These are phyloP conservation scores for Chaetomium strumarium DNA, from an alignment of 2,329 filamentous ascomycete genomes.

Conservation along the genomic window DNA sequence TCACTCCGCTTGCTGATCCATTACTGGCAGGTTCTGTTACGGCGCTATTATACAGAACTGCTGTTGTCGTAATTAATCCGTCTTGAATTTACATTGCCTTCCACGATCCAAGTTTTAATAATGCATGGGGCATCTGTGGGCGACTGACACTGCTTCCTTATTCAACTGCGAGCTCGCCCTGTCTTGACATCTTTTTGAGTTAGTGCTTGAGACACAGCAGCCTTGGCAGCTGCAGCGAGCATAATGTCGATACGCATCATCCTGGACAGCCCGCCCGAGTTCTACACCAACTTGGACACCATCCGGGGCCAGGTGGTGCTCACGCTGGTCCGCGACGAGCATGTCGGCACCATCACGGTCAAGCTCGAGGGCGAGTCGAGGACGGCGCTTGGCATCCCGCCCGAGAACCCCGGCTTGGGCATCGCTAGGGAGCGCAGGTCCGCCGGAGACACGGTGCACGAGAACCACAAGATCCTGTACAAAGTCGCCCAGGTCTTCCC, in stretches of 20 bases:
- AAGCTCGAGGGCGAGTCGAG: conserved; percentile 77
- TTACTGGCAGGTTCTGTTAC: no score
- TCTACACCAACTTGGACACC: conserved; percentile 75
- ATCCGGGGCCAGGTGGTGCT: conserved; percentile 59
- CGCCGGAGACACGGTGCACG: conserved; percentile 41
- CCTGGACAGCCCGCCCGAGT: conserved; percentile 60
- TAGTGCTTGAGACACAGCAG: no score
- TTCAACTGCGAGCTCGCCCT: no score
- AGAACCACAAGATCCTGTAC: conserved; percentile 71
- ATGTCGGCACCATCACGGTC: conserved; percentile 66
- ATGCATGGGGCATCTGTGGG: background rate
- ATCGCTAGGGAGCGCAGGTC: conserved; percentile 32
- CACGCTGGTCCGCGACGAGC: conserved; percentile 58
- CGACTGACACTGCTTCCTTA: background rate
- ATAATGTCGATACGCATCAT: conserved; percentile 62
- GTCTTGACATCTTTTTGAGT: no score
- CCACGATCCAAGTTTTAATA: no score
- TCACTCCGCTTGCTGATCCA: no score
- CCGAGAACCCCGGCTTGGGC: conserved; percentile 31
- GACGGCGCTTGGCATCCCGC: conserved; percentile 54
- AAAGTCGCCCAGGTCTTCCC: conserved; percentile 68
- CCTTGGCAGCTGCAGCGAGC: background rate
- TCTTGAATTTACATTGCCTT: no score
- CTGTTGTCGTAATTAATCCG: no score
- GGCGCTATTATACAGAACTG: no score